Base-by-base conservation (phyloP, 176 grass and related monocot species). In the Puccinellia tenuiflora region DNA sequence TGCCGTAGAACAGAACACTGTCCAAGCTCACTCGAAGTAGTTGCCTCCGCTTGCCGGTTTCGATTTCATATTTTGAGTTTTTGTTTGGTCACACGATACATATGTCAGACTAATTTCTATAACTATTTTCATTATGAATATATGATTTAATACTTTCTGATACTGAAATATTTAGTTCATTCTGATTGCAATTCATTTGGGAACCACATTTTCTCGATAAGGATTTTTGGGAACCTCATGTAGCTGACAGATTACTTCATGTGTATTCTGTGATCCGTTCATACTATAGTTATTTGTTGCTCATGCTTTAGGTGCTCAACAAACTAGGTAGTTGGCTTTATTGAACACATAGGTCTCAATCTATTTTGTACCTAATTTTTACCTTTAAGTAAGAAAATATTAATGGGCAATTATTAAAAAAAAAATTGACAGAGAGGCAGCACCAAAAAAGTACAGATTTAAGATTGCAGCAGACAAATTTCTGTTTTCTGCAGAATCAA, bases 11-110 rank as follows among this genome's bases (percentile, higher is more conserved):
- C 21, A 82, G 45, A 71, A 83, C 2, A 25, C 24, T 50, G 14
- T 76, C 6, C 3, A 78, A 3, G 53, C 2, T 35, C 55, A 72
- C 16, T 61, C 15, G 21, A 18, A 31, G 56, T 79, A 90, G 79
- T 77, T 88, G 29, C 42, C 81, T 79, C 53, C 45, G 29, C 66
- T 14, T 78, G 63, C 78, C 28, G 34, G 25, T 56, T 56, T 76
- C 20, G 6, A 9, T 79, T 43, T 34, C 11, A 74, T 40, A 53
- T 84, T 81, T 71, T 76, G 31, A 84, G 71, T 17, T 46, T 81
- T 62, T 83, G 5, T 83, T 73, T 74, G 46, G 78, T 73, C 56
- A 82, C 37, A 25, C 39, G 65, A 78, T 79, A 79, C 46, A 55
- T 78, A 82, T 83, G 12, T 11, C 10, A 35, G 10, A 69, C 20